These are phyloP conservation scores for Discostella pseudostelligera DNA, from an alignment of 108 stramenopile species.

Conservation along the genomic window DNA sequence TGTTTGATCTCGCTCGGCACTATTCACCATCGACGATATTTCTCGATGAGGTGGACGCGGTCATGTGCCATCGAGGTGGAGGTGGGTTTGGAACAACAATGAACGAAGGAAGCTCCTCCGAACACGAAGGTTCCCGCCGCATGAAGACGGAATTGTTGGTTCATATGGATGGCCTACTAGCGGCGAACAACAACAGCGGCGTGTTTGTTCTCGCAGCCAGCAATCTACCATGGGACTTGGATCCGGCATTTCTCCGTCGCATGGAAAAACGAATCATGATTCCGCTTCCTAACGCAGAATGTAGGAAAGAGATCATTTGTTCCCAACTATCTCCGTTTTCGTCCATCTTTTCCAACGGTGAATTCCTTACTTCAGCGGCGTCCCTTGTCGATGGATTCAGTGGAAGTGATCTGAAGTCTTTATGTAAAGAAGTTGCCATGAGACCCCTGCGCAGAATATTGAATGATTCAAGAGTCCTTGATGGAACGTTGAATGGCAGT, in stretches of 20 bases:
- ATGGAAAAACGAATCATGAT: conserved; percentile 71
- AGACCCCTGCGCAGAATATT: conserved; percentile 55
- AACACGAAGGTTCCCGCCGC: conserved; percentile 84
- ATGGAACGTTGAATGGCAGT: conserved; percentile 5
- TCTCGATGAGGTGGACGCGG: conserved; percentile 81
- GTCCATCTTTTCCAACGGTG: conserved; percentile 20
- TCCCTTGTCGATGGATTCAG: conserved; percentile 47
- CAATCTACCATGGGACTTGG: conserved; percentile 87
- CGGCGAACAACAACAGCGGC: conserved; percentile 14
- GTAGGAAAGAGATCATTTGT: conserved; percentile 61
- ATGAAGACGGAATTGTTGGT: conserved; percentile 89
- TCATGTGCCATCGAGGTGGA: conserved; percentile 60
- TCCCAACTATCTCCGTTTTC: conserved; percentile 31
- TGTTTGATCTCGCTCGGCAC: conserved; percentile 74
- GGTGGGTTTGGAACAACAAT: conserved; percentile 30
- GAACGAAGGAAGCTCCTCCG: conserved; percentile 42
- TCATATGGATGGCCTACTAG: conserved; percentile 76
- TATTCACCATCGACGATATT: conserved; percentile 73
- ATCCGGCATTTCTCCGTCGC: conserved; percentile 68
- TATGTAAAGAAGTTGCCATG: conserved; percentile 82
- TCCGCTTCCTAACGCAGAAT: conserved; percentile 56
- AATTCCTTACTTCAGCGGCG: conserved; percentile 25
- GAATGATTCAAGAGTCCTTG: conserved; percentile 8
- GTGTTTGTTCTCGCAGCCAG: conserved; percentile 76
- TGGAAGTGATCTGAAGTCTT: conserved; percentile 54